phyloP scores from a whole-genome alignment of 2,329 filamentous ascomycete species.

The Penicillium nordicum region DNA sequence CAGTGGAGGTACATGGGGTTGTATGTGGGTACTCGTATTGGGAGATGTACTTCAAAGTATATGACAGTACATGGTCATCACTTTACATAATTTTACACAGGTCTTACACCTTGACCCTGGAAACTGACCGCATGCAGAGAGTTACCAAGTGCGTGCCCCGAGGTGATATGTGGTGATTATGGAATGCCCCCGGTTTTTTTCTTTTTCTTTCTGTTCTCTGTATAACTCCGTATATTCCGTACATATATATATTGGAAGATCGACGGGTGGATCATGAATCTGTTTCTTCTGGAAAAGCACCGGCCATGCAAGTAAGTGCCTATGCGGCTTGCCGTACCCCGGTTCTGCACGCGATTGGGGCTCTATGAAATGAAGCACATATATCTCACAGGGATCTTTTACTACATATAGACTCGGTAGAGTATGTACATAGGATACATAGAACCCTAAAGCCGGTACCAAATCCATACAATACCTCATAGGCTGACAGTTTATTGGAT shows the following conservation, averaged over 20 bases:
- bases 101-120: conserved; percentile 14
- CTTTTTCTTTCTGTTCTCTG: neutral
- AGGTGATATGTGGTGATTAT: conserved; percentile 1
- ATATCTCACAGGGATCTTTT: neutral
- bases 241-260: neutral
- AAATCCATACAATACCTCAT: neutral
- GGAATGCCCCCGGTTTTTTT: conserved; percentile 17
- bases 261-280: conserved; percentile 5
- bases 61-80: conserved; percentile 22
- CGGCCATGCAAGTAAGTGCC: conserved; percentile 8
- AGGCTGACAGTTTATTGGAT: neutral
- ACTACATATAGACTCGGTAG: neutral
- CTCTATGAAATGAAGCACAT: neutral
- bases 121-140: conserved; percentile 26
- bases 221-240: neutral
- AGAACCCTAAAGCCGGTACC: neutral
- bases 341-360: conserved; percentile 3
- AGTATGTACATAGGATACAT: too few species aligned
- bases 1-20: neutral
- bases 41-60: conserved; percentile 14
- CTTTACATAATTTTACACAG: conserved; percentile 15
- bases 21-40: neutral
- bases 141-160: conserved; percentile 23
- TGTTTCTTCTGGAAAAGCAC: conserved; percentile 8
- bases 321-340: conserved; percentile 5